These are phyloP conservation scores for Diaporthe aspalathi DNA, from an alignment of 2,329 filamentous ascomycete genomes.

Conservation along the genomic window DNA sequence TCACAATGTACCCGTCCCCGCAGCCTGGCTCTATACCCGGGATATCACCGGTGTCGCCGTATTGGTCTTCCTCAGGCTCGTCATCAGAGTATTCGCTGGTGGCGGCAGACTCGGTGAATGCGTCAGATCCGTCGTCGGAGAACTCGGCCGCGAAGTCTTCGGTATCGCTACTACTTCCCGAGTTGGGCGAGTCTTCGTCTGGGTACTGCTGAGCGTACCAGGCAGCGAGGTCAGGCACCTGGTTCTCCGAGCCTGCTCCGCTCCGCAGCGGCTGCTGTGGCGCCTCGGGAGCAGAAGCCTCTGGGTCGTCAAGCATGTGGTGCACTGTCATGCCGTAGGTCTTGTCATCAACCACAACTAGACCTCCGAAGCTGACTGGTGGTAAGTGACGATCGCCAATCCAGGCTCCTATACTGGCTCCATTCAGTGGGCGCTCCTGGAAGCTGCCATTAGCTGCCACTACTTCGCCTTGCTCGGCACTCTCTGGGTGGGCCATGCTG, in stretches of 20 bases:
- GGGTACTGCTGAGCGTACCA: conserved; percentile 54
- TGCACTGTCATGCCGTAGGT: conserved; percentile 96
- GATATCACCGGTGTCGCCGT: conserved; percentile 77
- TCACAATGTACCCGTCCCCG: conserved; percentile 83
- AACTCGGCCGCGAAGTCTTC: conserved; percentile 71
- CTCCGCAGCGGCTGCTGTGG: conserved; percentile 42
- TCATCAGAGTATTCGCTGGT: conserved; percentile 64
- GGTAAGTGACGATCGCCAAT: conserved; percentile 86
- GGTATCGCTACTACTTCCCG: conserved; percentile 55
- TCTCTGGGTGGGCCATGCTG: conserved; percentile 51
- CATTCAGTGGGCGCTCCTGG: conserved; percentile 82
- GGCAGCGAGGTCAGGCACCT: conserved; percentile 52
- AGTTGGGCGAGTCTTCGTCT: conserved; percentile 51
- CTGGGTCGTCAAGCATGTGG: conserved; percentile 87
- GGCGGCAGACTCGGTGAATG: conserved; percentile 61
- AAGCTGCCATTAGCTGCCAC: conserved; percentile 77
- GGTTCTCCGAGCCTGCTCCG: conserved; percentile 43
- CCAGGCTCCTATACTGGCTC: conserved; percentile 93
- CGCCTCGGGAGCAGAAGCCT: conserved; percentile 42
- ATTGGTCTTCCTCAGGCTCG: conserved; percentile 62
- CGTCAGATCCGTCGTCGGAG: conserved; percentile 70
- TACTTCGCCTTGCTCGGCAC: conserved; percentile 50
- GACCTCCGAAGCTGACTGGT: conserved; percentile 89
- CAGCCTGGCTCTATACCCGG: conserved; percentile 80
- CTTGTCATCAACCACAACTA: conserved; percentile 85